Percentiles rank a stretch among this genome's conserved stretches.
phyloP scores from a whole-genome alignment of 2,329 filamentous ascomycete genomes.

The Eutypa lata region DNA sequence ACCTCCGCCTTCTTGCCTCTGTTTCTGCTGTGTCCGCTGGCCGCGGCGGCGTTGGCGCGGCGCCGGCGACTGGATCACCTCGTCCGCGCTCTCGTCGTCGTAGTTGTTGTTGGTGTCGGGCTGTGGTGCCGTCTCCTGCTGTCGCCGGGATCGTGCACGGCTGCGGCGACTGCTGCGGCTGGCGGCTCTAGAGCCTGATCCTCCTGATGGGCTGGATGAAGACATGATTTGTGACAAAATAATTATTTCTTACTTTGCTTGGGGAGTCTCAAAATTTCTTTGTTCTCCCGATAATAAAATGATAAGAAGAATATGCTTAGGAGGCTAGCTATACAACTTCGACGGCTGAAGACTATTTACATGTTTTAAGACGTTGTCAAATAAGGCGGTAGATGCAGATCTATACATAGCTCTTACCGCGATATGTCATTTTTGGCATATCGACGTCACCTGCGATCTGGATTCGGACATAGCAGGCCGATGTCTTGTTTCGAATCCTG shows the following conservation, averaged over 20 bases:
- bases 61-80: constrained; percentile 23
- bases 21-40: constrained; percentile 16
- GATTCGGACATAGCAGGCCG: constrained; percentile 3
- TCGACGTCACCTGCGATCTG: constrained; percentile 12
- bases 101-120: constrained; percentile 15
- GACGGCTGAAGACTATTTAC: constrained; percentile 12
- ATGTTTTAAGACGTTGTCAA: constrained; percentile 4
- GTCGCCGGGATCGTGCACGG: constrained; percentile 21
- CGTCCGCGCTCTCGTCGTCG: constrained; percentile 21
- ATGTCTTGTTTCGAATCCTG: constrained; percentile 7
- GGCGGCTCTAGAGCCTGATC: constrained; percentile 12
- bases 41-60: constrained; percentile 19
- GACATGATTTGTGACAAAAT: no score
- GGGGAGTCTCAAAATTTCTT: no score
- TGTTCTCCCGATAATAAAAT: no score
- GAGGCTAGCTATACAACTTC: neutral
- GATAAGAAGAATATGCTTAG: neutral
- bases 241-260: no score
- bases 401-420: neutral
- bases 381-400: neutral
- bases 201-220: constrained; percentile 20
- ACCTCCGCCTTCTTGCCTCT: constrained; percentile 16
- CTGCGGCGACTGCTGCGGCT: constrained; percentile 22
- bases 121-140: constrained; percentile 18
- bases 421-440: constrained; percentile 8